Percentiles rank a stretch among this genome's conserved stretches.
phyloP scores from a whole-genome alignment of 2,329 filamentous ascomycete genomes.

The Trichophaea hybrida region DNA sequence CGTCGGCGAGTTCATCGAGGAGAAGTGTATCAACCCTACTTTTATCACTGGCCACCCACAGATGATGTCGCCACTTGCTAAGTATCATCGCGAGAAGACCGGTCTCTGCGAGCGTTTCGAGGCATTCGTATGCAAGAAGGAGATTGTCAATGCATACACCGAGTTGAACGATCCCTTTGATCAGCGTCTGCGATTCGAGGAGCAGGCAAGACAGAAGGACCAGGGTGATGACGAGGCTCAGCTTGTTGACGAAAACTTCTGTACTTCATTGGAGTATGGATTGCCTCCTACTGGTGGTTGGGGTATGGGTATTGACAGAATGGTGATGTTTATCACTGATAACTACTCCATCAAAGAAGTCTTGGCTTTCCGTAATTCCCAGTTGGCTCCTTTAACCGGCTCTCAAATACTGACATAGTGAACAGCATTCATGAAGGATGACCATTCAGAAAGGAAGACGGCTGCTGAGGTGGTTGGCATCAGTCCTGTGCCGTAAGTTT shows the following conservation, averaged over 20 bases:
- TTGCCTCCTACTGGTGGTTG: conserved; percentile 89
- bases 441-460: conserved; percentile 42
- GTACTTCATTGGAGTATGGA: conserved; percentile 74
- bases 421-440: conserved; percentile 78
- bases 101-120: conserved; percentile 96
- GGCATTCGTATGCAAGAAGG: conserved; percentile 92
- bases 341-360: conserved; percentile 96
- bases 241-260: conserved; percentile 90
- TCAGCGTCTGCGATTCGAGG: conserved; percentile 79
- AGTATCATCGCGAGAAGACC: conserved; percentile 68
- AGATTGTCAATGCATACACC: conserved; percentile 92
- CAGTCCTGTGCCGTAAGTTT: conserved; percentile 30
- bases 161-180: conserved; percentile 97
- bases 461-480: conserved; percentile 29
- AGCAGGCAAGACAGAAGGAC: conserved; percentile 90
- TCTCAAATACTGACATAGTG: neutral
- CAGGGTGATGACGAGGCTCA: conserved; percentile 97
- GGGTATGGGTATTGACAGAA: conserved; percentile 88
- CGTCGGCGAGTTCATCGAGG: conserved; percentile 86
- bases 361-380: conserved; percentile 55
- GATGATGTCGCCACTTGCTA: conserved; percentile 91
- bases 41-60: conserved; percentile 75
- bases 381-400: neutral
- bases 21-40: conserved; percentile 82
- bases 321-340: conserved; percentile 92